phyloP scores from a whole-genome alignment of 495 filamentous ascomycete genomes.

The Immersiella caudata region DNA sequence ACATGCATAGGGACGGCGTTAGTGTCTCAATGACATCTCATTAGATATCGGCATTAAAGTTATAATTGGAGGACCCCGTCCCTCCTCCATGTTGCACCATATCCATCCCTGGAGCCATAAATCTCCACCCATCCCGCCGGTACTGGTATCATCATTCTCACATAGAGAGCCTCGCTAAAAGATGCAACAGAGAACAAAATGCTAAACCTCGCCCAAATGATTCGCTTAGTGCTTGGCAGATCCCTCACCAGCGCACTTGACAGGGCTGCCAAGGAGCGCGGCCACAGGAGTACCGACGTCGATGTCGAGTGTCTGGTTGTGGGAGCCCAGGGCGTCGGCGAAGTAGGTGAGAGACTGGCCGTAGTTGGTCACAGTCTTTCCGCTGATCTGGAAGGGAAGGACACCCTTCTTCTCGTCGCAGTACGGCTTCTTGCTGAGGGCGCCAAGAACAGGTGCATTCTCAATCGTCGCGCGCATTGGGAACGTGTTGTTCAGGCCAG shows the following conservation, averaged over 20 bases:
- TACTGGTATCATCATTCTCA: constrained; percentile 24
- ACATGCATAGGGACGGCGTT: too few relatives aligned
- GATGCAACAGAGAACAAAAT: constrained; percentile 14
- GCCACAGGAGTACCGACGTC: constrained; percentile 37
- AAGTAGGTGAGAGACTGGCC: constrained; percentile 66
- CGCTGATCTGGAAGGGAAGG: constrained; percentile 61
- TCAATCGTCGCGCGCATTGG: constrained; percentile 58
- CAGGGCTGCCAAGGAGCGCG: constrained; percentile 21
- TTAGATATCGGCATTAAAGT: not conserved
- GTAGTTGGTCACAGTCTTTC: constrained; percentile 59
- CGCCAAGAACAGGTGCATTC: constrained; percentile 50
- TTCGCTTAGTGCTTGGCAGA: constrained; percentile 9
- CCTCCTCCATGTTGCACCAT: not conserved
- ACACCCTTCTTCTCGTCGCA: constrained; percentile 53
- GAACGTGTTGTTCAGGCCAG: constrained; percentile 60
- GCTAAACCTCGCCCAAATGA: not conserved
- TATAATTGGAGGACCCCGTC: not conserved
- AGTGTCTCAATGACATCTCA: not conserved
- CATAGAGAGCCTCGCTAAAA: constrained; percentile 3
- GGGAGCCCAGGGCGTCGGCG: constrained; percentile 45
- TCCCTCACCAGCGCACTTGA: constrained; percentile 28
- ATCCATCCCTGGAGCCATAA: not conserved
- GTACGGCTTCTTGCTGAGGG: constrained; percentile 39
- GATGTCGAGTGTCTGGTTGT: constrained; percentile 42
- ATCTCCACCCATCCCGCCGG: not conserved